Evolutionary conservation across 2,329 filamentous ascomycete species (phyloP).

Genomic region (Drechslerella dactyloides): DNA sequence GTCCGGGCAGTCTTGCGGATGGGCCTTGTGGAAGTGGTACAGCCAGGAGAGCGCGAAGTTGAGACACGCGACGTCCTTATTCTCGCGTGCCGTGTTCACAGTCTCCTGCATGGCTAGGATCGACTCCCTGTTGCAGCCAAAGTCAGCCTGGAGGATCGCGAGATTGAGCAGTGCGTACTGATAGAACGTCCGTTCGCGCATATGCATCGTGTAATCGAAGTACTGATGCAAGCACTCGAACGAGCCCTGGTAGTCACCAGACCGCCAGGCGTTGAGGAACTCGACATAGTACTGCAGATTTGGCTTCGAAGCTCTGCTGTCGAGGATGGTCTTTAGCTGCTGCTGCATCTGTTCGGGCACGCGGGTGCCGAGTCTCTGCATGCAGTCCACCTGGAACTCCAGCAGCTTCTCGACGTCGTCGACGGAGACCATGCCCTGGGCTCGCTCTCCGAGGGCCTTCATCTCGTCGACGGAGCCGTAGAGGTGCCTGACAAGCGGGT

Average conservation of each 20-base stretch:
- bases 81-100: slow-evolving; percentile 91
- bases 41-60: slow-evolving; percentile 97
- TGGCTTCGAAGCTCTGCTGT: slow-evolving; percentile 60
- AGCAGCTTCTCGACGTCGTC: slow-evolving; percentile 81
- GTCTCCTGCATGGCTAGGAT: slow-evolving; percentile 94
- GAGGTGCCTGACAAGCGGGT: slow-evolving; percentile 61
- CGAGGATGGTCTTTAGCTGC: slow-evolving; percentile 73
- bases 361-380: slow-evolving; percentile 81
- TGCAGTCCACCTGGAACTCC: slow-evolving; percentile 84
- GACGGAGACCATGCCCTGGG: slow-evolving; percentile 66
- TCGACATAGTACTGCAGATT: slow-evolving; percentile 56
- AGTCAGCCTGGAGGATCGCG: slow-evolving; percentile 91
- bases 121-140: slow-evolving; percentile 87
- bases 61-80: slow-evolving; percentile 86
- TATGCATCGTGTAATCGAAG: slow-evolving; percentile 95
- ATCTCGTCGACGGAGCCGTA: slow-evolving; percentile 61
- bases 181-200: slow-evolving; percentile 81
- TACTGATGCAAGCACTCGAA: slow-evolving; percentile 93
- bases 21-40: slow-evolving; percentile 88
- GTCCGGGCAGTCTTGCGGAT: slow-evolving; percentile 73
- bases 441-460: slow-evolving; percentile 56
- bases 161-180: slow-evolving; percentile 94
- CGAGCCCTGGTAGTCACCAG: slow-evolving; percentile 85
- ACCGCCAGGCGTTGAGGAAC: slow-evolving; percentile 92
- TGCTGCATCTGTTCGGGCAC: slow-evolving; percentile 75